Evolutionary conservation across 2,329 filamentous ascomycete genomes (phyloP).

Genomic region (Tolypocladium tropicale): DNA sequence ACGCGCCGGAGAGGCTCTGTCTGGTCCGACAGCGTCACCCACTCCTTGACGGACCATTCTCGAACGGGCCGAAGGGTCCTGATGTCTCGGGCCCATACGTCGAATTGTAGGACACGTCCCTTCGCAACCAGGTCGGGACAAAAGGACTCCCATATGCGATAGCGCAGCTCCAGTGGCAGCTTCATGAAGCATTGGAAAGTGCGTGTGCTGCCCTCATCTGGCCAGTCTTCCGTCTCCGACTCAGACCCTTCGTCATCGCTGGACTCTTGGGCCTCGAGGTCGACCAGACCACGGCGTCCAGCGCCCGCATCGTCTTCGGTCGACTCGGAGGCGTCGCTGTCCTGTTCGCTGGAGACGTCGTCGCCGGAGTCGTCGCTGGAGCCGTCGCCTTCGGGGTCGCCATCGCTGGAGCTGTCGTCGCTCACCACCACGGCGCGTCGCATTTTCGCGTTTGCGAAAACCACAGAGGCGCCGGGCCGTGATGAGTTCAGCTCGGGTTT

Average conservation of each 20-base stretch:
- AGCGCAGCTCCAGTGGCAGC: constrained; percentile 23
- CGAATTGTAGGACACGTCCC: constrained; percentile 12
- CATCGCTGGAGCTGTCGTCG: not conserved
- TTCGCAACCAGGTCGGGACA: constrained; percentile 15
- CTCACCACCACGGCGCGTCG: constrained; percentile 1
- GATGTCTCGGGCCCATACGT: not conserved
- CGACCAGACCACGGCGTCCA: constrained; percentile 1
- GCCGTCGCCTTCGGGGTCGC: constrained; percentile 1
- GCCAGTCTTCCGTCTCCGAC: not conserved
- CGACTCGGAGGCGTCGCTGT: not conserved
- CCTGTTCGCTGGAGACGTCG: not conserved
- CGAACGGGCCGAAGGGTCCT: not conserved
- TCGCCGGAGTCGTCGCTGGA: constrained; percentile 1
- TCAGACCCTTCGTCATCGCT: not conserved
- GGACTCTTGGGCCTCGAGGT: constrained; percentile 7
- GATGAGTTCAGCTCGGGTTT: rapidly evolving
- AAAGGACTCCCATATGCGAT: constrained; percentile 21
- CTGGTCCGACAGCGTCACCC: constrained; percentile 13
- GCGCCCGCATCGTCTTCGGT: not conserved
- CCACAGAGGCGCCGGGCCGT: not conserved
- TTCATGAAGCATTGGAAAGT: constrained; percentile 13
- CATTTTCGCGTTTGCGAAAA: not conserved
- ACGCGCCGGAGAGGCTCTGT: constrained; percentile 18
- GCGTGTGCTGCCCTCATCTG: not conserved
- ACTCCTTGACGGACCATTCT: constrained; percentile 11